phyloP scores from a whole-genome alignment of 2,329 filamentous ascomycete genomes.

The Scolecobasidium constrictum region DNA sequence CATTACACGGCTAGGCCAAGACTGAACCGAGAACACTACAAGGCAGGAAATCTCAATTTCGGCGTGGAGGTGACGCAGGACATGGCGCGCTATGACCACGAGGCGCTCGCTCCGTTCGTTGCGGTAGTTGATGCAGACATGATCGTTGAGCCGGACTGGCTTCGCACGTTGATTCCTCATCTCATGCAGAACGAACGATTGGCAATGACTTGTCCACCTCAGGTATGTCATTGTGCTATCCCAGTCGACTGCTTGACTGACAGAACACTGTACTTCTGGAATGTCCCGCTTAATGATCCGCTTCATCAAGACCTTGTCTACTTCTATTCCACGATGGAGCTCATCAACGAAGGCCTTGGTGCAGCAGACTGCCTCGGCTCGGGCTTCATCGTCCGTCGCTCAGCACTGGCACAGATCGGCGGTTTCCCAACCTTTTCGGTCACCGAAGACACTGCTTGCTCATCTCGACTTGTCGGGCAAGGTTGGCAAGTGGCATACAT shows the following conservation, averaged over 20 bases:
- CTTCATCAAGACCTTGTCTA: not conserved
- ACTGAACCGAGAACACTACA: slow-evolving; percentile 8
- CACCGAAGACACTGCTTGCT: not conserved
- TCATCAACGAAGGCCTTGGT: not conserved
- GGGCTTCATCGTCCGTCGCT: not conserved
- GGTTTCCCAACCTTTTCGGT: not conserved
- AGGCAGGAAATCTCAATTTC: slow-evolving; percentile 10
- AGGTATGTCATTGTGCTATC: not conserved
- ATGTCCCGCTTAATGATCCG: not conserved
- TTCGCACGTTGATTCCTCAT: not conserved
- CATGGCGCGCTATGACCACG: too few species aligned
- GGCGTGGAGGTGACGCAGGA: too few species aligned
- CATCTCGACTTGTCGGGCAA: too few species aligned
- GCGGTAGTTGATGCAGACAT: not conserved
- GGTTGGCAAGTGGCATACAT: too few species aligned
- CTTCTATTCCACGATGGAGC: not conserved
- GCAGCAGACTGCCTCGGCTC: not conserved
- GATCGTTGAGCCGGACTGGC: not conserved
- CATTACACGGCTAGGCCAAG: slow-evolving; percentile 43
- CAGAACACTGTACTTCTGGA: not conserved
- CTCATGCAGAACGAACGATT: not conserved
- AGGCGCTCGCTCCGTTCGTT: not conserved
- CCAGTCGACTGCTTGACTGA: not conserved
- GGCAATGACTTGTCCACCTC: not conserved
- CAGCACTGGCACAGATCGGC: not conserved